phyloP scores from a whole-genome alignment of 139 green algal genomes.

The Closterium sp. region DNA sequence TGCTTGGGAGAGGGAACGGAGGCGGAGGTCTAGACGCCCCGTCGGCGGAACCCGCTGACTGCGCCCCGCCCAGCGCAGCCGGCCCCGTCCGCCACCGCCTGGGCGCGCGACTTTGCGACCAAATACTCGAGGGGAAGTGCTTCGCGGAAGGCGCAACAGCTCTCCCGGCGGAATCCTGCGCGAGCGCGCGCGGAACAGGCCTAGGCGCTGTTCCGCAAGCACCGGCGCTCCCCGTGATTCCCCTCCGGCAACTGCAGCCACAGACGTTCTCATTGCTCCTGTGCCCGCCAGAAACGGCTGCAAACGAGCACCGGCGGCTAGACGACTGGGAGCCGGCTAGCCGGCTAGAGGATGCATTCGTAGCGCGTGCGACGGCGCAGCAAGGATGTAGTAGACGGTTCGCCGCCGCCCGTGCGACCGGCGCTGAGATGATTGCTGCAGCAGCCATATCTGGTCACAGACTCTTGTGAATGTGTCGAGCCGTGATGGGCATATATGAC shows the following conservation, averaged over 20 bases:
- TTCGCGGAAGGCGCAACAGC: not conserved
- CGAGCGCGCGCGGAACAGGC: not conserved
- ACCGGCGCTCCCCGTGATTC: not conserved
- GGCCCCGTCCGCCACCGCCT: not conserved
- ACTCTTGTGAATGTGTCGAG: no score
- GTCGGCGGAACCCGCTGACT: not conserved
- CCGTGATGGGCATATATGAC: no score
- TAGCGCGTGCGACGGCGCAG: not conserved
- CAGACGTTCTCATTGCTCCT: not conserved
- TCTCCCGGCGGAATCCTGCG: not conserved
- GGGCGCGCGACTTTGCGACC: not conserved
- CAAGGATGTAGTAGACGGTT: not conserved
- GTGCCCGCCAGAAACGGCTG: not conserved
- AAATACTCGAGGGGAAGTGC: not conserved
- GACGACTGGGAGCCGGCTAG: not conserved
- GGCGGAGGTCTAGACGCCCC: no score
- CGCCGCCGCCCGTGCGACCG: not conserved
- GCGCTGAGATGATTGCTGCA: not conserved
- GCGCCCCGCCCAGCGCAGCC: not conserved
- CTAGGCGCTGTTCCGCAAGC: not conserved
- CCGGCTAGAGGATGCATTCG: not conserved
- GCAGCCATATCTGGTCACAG: no score
- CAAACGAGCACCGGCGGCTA: not conserved
- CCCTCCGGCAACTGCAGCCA: not conserved
- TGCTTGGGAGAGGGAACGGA: not conserved